phyloP scores from a whole-genome alignment of 176 grass and related monocot genomes.

The Lolium perenne region DNA sequence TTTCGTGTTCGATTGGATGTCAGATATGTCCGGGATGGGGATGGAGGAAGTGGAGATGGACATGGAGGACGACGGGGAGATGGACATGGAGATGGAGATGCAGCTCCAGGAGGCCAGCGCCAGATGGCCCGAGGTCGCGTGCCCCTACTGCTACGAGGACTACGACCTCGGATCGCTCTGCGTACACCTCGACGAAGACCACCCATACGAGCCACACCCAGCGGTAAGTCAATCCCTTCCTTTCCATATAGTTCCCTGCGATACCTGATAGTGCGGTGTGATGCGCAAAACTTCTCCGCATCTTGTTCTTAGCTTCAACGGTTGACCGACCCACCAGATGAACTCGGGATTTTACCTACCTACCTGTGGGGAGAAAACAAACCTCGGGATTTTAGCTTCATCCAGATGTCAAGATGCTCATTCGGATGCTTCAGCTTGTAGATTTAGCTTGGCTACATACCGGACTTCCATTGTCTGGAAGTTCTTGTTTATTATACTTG shows the following conservation, averaged over 20 bases:
- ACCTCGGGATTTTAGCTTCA: not conserved
- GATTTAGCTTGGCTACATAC: not conserved
- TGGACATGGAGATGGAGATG: slow-evolving; percentile 53
- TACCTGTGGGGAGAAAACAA: not conserved
- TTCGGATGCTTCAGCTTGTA: no score
- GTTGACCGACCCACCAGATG: slow-evolving; percentile 29
- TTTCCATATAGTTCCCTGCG: not conserved
- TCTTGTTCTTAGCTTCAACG: slow-evolving; percentile 16
- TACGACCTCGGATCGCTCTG: slow-evolving; percentile 87
- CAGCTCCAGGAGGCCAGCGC: slow-evolving; percentile 60
- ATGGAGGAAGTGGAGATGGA: slow-evolving; percentile 74
- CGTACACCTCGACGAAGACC: slow-evolving; percentile 90
- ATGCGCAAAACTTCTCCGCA: not conserved
- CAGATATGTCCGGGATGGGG: slow-evolving; percentile 64
- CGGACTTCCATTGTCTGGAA: not conserved
- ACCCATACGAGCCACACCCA: slow-evolving; percentile 77
- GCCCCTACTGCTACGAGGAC: slow-evolving; percentile 98
- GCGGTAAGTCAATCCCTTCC: slow-evolving; percentile 59
- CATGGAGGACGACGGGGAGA: slow-evolving; percentile 50
- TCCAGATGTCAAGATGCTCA: no score
- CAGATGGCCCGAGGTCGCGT: slow-evolving; percentile 71
- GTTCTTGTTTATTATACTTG: not conserved
- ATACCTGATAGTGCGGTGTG: not conserved
- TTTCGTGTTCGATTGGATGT: slow-evolving; percentile 6
- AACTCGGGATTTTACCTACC: not conserved